Base-by-base conservation (phyloP, 108 stramenopile genomes). In the Cyclotella sp. region DNA sequence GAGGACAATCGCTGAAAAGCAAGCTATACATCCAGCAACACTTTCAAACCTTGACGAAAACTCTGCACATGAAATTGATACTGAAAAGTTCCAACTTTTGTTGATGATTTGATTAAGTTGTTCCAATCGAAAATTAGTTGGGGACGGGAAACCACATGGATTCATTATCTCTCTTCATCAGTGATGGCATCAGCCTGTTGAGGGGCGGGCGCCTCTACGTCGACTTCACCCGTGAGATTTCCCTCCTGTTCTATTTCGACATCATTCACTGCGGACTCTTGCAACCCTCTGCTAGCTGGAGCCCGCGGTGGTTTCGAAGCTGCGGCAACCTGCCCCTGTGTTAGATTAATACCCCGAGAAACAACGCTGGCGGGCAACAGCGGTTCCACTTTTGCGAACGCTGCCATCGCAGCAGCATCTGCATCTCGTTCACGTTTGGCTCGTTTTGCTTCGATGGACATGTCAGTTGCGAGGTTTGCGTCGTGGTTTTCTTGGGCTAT, bases 401-500 rank as follows among this genome's bases (percentile, higher is more conserved):
- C 93, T 0, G 84, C 79, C 13, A 77, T 72, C 16, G 90, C 90
- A 16, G 91, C 91, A 0, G 82, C 88, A 82, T 95, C 91, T 12
- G 93, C 93, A 5, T 77, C 87, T 19, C 82, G 77, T 65, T 89
- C 89, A 42, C 85, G 81, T 63, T 84, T 90, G 18, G 83, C 72
- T 57, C 90, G 78, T 65, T 82, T 75, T 47, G 87, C 78, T 70
- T 95, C 90, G 51, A 88, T 89, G 4, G 68, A 63, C 77, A 85
- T 85, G 62, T 95, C 91, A 73, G 87, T 81, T 5, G 88, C 90
- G 0, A 75, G 68, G 21, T 91, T 84, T 7, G 91, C 93, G 71
- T 91, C 91, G 46, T 92, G 91, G 71, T 92, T 92, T 80, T 95
- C 90, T 78, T 88, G 87, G 13, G 93, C 93, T 71, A 95, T 95